Evolutionary conservation across 331 rosid genomes (phyloP).

Genomic region (Quercus phellos): DNA sequence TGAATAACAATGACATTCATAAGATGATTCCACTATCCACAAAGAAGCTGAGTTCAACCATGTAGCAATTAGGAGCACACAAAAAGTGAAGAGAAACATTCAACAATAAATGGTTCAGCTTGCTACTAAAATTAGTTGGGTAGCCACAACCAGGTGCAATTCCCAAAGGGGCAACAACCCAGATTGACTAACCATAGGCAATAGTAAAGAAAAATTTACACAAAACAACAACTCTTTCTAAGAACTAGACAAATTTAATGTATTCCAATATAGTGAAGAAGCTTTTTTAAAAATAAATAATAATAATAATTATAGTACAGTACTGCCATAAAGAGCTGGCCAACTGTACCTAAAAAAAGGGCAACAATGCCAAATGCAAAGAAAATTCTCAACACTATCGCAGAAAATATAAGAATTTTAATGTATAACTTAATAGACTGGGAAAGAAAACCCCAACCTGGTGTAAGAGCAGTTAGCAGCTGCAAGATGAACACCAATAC

Average conservation of each 20-base stretch:
- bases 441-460: slow-evolving; percentile 46
- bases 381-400: neutral
- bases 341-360: neutral
- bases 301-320: too few species aligned
- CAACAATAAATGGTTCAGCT: neutral
- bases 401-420: neutral
- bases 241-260: too few species aligned
- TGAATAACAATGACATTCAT: neutral
- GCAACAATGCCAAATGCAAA: neutral
- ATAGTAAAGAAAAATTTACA: neutral
- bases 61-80: neutral
- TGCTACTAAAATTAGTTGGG: neutral
- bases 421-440: neutral
- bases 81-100: neutral
- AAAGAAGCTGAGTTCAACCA: neutral
- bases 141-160: neutral
- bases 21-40: neutral
- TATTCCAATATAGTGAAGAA: neutral
- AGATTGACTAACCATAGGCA: neutral
- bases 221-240: neutral
- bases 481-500: slow-evolving; percentile 73
- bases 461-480: slow-evolving; percentile 41
- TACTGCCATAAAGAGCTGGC: neutral
- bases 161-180: neutral
- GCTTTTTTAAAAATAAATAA: too few species aligned